Conservation (phyloP, 371 early-diverging fungal species). For the Mortierella polycephala region DNA sequence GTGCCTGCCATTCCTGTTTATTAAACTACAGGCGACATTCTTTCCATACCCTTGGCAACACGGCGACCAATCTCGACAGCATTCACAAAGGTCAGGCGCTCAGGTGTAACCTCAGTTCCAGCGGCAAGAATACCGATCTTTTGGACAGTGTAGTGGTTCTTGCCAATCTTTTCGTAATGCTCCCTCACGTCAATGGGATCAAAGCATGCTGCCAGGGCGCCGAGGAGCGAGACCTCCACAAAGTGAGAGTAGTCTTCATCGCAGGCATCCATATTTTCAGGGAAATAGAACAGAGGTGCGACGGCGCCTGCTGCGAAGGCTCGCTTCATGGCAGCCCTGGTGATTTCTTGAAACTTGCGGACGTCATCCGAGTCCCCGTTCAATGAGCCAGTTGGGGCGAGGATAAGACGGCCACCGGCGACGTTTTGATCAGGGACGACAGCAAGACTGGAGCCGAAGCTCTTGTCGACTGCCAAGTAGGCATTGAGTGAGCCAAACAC, state of each 20-base stretch:
- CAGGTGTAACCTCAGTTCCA: slow-evolving; percentile 42
- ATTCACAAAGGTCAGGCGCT: slow-evolving; percentile 58
- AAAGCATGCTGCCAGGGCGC: slow-evolving; percentile 76
- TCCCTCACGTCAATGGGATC: slow-evolving; percentile 88
- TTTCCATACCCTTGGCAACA: slow-evolving; percentile 66
- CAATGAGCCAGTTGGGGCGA: slow-evolving; percentile 79
- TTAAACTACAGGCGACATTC: neutral
- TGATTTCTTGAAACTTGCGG: slow-evolving; percentile 76
- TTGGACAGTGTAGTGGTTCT: slow-evolving; percentile 60
- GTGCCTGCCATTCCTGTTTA: neutral
- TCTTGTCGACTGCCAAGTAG: slow-evolving; percentile 43
- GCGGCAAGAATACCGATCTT: slow-evolving; percentile 62
- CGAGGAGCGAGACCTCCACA: slow-evolving; percentile 80
- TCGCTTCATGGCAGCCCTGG: slow-evolving; percentile 71
- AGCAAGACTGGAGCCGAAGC: slow-evolving; percentile 36
- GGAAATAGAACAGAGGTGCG: slow-evolving; percentile 70
- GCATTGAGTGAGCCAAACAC: slow-evolving; percentile 32
- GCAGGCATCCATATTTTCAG: slow-evolving; percentile 51
- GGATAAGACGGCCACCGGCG: slow-evolving; percentile 71
- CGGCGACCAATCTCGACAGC: slow-evolving; percentile 86
- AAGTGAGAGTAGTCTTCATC: slow-evolving; percentile 70
- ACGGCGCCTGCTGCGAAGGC: slow-evolving; percentile 73
- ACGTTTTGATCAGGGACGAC: slow-evolving; percentile 51
- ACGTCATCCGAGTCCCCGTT: slow-evolving; percentile 85
- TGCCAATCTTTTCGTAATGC: slow-evolving; percentile 59